Evolutionary conservation across 768 basidiomycete species (phyloP).

Genomic region (Daedaleopsis sinensis): DNA sequence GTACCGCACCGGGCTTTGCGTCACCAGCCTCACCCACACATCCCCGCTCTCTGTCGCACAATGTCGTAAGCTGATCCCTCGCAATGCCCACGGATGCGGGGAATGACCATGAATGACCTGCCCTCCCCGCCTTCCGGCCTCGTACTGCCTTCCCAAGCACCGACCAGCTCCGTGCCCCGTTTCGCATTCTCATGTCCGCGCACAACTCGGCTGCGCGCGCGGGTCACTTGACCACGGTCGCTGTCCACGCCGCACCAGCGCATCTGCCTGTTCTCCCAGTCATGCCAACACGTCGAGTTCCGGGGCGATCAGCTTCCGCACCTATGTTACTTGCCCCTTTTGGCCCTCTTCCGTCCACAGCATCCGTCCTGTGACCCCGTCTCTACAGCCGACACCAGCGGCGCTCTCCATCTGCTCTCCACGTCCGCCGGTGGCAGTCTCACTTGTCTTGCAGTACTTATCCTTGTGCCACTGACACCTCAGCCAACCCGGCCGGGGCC

Average conservation of each 20-base stretch:
- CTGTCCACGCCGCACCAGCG: not conserved
- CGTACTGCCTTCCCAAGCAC: slow-evolving; percentile 1
- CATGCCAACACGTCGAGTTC: not conserved
- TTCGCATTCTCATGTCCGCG: slow-evolving; percentile 21
- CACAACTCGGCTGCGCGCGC: slow-evolving; percentile 14
- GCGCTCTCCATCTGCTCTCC: too few relatives aligned
- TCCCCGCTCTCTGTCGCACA: slow-evolving; percentile 14
- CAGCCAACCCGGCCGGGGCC: too few relatives aligned
- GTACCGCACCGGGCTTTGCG: not conserved
- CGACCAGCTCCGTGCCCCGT: slow-evolving; percentile 1
- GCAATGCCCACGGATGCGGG: slow-evolving; percentile 11
- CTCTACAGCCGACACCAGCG: too few relatives aligned
- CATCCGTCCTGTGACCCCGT: too few relatives aligned
- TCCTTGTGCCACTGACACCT: too few relatives aligned
- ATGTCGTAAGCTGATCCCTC: slow-evolving; percentile 10
- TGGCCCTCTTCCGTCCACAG: too few relatives aligned
- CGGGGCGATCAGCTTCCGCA: not conserved
- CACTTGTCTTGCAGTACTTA: too few relatives aligned
- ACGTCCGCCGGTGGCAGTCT: too few relatives aligned
- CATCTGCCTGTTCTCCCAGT: not conserved
- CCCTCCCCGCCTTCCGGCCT: slow-evolving; percentile 7
- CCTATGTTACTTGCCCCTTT: too few relatives aligned
- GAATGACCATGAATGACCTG: slow-evolving; percentile 1
- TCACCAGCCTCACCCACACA: slow-evolving; percentile 3
- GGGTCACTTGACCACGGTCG: slow-evolving; percentile 17